Evolutionary conservation across 306 rosid species (phyloP), one percentile per base, ranked within the genome.

Genomic region (Leucaena leucocephala): DNA sequence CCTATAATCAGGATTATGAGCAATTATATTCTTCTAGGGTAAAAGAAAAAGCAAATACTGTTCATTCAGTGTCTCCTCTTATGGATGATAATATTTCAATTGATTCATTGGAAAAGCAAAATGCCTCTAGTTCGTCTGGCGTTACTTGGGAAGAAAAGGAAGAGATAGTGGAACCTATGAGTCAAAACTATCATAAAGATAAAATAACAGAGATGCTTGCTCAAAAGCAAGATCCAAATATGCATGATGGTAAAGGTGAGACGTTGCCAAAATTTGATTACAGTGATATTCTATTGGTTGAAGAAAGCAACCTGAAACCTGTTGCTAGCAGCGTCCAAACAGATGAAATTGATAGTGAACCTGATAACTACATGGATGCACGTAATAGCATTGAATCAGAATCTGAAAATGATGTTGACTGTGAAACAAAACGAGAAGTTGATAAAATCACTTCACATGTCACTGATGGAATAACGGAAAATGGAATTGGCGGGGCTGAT

Each of bases 91-190:
- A 72, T 81, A 77, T 86, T 87, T 84, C 83, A 34, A 80, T 78
- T 22, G 76, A 80, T 85, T 85, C 87, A 55, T 62, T 82, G 81
- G 93, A 82, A 67, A 91, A 89, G 79, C 84, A 82, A 77, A 77
- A 82, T 75, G 92, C 88, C 74, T 91, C 88, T n/a, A 61, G 85
- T 78, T 78, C 90, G 48, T 91, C 92, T 57, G 86, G 91, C 87
- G 96, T 93, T 72, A 89, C 91, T 40, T 93, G 98, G 97, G 98
- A 93, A 77, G 97, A 85, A 90, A 93, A 95, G 87, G 92, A 87
- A 72, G 98, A 95, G 80, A 92, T 94, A 69, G 48, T 89, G 87
- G 97, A 92, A 73, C 82, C 88, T 39, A 81, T 43, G 42, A 78
- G 79, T 78, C 87, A 84, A 80, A 80, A 79, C 50, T 68, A 49